These are phyloP conservation scores for Aureobasidium zeae DNA, from an alignment of 2,329 filamentous ascomycete species.

Conservation along the genomic window DNA sequence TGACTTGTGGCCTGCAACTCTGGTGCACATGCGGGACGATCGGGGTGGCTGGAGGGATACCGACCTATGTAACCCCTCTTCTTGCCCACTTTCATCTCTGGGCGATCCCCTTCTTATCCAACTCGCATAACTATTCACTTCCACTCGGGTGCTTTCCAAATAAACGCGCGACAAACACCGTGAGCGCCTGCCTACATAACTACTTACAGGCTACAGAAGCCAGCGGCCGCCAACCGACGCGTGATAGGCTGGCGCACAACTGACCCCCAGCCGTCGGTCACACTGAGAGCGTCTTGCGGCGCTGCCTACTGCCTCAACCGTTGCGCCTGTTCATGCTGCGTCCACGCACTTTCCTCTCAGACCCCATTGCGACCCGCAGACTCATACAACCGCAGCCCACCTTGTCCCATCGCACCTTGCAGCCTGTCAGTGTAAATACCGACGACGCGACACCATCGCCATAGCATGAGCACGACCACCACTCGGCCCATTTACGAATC, in stretches of 20 bases:
- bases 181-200: too few species aligned
- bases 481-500: slow-evolving; percentile 40
- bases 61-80: slow-evolving; percentile 3
- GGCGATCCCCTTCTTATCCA: slow-evolving; percentile 9
- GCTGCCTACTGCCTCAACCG: slow-evolving; percentile 7
- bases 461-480: slow-evolving; percentile 17
- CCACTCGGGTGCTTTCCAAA: slow-evolving; percentile 9
- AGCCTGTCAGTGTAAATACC: slow-evolving; percentile 13
- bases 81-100: slow-evolving; percentile 11
- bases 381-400: background rate
- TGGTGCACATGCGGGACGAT: background rate
- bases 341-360: background rate
- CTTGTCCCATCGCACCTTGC: background rate
- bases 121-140: slow-evolving; percentile 13
- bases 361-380: background rate
- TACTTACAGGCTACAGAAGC: too few species aligned
- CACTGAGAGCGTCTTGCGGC: slow-evolving; percentile 14
- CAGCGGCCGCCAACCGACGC: background rate
- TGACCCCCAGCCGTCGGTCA: slow-evolving; percentile 7
- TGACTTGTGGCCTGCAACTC: background rate
- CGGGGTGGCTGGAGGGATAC: slow-evolving; percentile 2
- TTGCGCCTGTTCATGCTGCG: slow-evolving; percentile 6
- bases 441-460: slow-evolving; percentile 13
- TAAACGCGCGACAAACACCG: slow-evolving; percentile 6
- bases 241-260: slow-evolving; percentile 11